phyloP scores from a whole-genome alignment of 192 early-diverging fungal species.

The Backusella tuberculispora region DNA sequence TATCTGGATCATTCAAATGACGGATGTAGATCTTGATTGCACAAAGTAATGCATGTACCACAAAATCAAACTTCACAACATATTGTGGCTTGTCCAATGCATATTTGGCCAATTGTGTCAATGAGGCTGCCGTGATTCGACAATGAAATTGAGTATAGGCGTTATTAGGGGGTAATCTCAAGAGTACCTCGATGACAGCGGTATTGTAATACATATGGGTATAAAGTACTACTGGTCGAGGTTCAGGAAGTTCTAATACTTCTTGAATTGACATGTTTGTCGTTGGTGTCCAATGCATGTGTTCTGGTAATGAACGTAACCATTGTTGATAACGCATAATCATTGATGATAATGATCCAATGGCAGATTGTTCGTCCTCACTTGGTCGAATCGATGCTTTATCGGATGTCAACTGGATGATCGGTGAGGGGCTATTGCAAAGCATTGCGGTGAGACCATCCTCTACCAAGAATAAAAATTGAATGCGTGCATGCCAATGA shows the following conservation, averaged over 20 bases:
- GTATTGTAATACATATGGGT: slow-evolving; percentile 22
- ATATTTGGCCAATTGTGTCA: slow-evolving; percentile 16
- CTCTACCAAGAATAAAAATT: slow-evolving; percentile 19
- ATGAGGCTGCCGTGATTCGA: background rate
- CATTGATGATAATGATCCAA: background rate
- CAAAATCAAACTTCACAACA: slow-evolving; percentile 20
- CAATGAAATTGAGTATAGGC: background rate
- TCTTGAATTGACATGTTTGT: background rate
- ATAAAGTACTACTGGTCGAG: background rate
- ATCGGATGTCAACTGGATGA: background rate
- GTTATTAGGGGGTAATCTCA: background rate
- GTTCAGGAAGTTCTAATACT: background rate
- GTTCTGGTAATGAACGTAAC: slow-evolving; percentile 6
- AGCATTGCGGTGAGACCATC: slow-evolving; percentile 8
- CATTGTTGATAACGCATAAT: background rate
- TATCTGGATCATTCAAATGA: background rate
- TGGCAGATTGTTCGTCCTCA: background rate
- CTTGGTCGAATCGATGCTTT: background rate
- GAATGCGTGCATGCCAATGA: slow-evolving; percentile 16
- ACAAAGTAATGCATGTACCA: slow-evolving; percentile 1
- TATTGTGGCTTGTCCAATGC: background rate
- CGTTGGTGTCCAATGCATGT: slow-evolving; percentile 16
- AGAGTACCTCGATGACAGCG: background rate
- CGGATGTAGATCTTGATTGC: slow-evolving; percentile 7
- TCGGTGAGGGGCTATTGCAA: background rate